Percentiles rank a stretch among this genome's conserved stretches.
phyloP scores from a whole-genome alignment of 306 rosid genomes.

The Begonia peltatifolia region DNA sequence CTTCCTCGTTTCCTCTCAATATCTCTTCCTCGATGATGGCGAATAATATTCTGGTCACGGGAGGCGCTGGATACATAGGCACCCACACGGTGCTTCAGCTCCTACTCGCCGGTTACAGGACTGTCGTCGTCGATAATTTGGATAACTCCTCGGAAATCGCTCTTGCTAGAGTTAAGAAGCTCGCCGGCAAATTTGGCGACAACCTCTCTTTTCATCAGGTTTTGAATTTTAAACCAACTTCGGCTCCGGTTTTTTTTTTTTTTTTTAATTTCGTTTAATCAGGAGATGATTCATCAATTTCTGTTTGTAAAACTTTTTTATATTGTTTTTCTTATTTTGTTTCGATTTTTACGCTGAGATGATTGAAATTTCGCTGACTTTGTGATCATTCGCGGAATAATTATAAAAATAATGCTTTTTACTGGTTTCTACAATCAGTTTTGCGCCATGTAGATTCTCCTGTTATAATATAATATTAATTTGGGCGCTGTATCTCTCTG shows the following conservation, averaged over 20 bases:
- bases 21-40: slow-evolving; percentile 17
- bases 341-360: no score
- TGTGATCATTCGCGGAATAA: no score
- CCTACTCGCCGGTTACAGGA: slow-evolving; percentile 50
- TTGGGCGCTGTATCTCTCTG: not conserved
- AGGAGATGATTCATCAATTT: not conserved
- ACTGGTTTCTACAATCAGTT: no score
- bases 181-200: slow-evolving; percentile 57
- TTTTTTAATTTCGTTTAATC: not conserved
- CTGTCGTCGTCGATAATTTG: slow-evolving; percentile 72
- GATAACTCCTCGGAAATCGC: slow-evolving; percentile 70
- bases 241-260: not conserved
- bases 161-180: slow-evolving; percentile 44
- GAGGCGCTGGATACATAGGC: slow-evolving; percentile 97
- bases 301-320: not conserved
- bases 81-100: slow-evolving; percentile 89
- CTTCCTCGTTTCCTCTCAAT: no score
- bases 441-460: no score
- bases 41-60: slow-evolving; percentile 61
- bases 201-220: slow-evolving; percentile 87
- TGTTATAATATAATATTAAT: no score
- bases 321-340: not conserved
- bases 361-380: no score
- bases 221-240: not conserved
- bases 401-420: no score